These are phyloP conservation scores for Haemoproteus tartakovskyi DNA, from an alignment of 169 alveolate species.

Conservation along the genomic window DNA sequence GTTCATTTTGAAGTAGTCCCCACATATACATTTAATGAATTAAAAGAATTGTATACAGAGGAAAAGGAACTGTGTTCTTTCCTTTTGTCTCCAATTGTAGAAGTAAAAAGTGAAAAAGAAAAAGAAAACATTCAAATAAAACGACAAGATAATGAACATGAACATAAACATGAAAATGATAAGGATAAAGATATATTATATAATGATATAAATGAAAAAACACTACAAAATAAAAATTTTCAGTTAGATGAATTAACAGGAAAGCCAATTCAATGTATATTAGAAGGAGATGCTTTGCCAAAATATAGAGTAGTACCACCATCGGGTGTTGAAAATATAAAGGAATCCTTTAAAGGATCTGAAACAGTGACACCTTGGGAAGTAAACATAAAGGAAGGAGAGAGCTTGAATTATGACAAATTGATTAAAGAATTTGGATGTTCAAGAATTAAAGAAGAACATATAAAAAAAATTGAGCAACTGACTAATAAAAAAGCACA, in stretches of 20 bases:
- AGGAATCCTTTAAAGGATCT: constrained; percentile 51
- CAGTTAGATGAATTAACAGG: no score
- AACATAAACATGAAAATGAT: no score
- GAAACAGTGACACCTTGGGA: constrained; percentile 69
- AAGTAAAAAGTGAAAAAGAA: constrained; percentile 18
- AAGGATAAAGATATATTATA: no score
- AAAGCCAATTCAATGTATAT: constrained; percentile 59
- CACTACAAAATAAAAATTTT: no score
- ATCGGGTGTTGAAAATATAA: constrained; percentile 42
- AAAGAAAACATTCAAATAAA: constrained; percentile 52
- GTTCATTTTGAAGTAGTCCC: constrained; percentile 56
- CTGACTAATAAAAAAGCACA: constrained; percentile 83
- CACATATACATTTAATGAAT: constrained; percentile 36
- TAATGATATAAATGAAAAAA: no score
- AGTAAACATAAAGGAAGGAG: constrained; percentile 66
- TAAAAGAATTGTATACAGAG: constrained; percentile 12
- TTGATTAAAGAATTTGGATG: constrained; percentile 94
- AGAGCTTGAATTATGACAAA: constrained; percentile 93
- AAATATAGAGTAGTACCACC: constrained; percentile 66
- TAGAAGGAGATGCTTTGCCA: constrained; percentile 52
- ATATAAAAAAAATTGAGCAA: constrained; percentile 81
- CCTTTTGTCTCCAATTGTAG: constrained; percentile 20
- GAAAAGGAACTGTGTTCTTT: constrained; percentile 15
- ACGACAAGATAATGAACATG: no score
- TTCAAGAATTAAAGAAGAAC: constrained; percentile 80